phyloP scores from a whole-genome alignment of 2,329 filamentous ascomycete genomes.

The Cercospora sp. region DNA sequence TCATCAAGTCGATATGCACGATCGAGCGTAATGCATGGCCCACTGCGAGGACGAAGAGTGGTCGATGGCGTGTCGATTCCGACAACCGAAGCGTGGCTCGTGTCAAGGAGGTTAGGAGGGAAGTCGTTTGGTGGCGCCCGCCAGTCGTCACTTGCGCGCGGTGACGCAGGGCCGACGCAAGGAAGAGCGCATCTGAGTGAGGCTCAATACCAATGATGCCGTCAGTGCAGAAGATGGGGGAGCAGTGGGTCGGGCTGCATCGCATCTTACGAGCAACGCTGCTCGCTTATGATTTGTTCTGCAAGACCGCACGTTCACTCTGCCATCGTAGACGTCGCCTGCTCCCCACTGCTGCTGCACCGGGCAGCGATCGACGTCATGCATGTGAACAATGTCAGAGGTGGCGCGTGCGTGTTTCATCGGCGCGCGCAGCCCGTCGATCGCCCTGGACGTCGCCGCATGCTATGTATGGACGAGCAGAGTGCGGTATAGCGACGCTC shows the following conservation, averaged over 20 bases:
- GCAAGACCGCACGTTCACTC: no score
- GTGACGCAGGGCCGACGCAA: constrained; percentile 6
- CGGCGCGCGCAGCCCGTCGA: background rate
- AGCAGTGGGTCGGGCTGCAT: no score
- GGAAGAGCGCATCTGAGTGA: background rate
- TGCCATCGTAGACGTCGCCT: background rate
- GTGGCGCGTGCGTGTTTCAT: background rate
- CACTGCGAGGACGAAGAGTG: no score
- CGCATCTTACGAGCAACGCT: no score
- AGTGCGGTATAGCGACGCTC: no score
- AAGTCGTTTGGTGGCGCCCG: background rate
- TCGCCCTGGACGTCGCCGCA: background rate
- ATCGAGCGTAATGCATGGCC: no score
- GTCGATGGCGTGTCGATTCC: background rate
- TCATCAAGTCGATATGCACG: no score
- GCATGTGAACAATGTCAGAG: background rate
- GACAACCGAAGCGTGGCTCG: background rate
- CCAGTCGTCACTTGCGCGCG: background rate
- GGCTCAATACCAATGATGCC: background rate
- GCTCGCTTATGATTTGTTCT: no score
- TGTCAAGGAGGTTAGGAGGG: background rate
- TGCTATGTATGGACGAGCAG: no score
- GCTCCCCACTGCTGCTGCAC: no score
- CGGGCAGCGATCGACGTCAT: background rate
- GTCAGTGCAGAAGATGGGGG: no score